phyloP scores from a whole-genome alignment of 2,329 filamentous ascomycete species.

The Colletotrichum liaoningense region DNA sequence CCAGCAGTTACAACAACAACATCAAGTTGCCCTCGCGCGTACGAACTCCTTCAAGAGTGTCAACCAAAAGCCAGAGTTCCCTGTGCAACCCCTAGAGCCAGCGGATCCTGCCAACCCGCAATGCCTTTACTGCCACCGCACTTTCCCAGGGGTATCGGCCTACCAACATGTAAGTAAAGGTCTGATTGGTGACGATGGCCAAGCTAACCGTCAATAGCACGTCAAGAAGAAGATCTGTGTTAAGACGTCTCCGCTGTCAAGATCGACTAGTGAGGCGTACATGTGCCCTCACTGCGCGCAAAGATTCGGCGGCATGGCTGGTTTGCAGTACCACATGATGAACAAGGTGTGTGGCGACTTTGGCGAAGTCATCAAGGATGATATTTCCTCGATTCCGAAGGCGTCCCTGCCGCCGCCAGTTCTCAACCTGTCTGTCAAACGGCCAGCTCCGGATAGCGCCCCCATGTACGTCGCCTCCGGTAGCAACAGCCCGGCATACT shows the following conservation, averaged over 20 bases:
- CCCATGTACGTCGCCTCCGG: background rate
- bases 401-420: background rate
- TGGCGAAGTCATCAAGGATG: slow-evolving; percentile 23
- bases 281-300: slow-evolving; percentile 59
- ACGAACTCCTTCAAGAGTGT: background rate
- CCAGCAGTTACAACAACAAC: background rate
- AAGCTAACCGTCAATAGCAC: slow-evolving; percentile 44
- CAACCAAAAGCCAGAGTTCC: background rate
- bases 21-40: background rate
- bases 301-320: slow-evolving; percentile 54
- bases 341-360: slow-evolving; percentile 60
- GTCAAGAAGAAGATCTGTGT: slow-evolving; percentile 48
- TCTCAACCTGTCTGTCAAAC: slow-evolving; percentile 3
- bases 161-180: slow-evolving; percentile 28
- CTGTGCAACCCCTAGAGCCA: slow-evolving; percentile 15
- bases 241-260: slow-evolving; percentile 29
- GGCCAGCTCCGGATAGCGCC: background rate
- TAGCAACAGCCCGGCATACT: background rate
- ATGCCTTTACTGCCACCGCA: slow-evolving; percentile 36
- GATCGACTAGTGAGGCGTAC: slow-evolving; percentile 35
- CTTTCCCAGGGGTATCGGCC: slow-evolving; percentile 28
- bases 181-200: background rate
- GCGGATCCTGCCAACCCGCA: slow-evolving; percentile 9
- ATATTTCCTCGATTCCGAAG: background rate
- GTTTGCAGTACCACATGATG: slow-evolving; percentile 57